Evolutionary conservation across 2,329 filamentous ascomycete species (phyloP).

Genomic region (Albophoma yamanashiensis): DNA sequence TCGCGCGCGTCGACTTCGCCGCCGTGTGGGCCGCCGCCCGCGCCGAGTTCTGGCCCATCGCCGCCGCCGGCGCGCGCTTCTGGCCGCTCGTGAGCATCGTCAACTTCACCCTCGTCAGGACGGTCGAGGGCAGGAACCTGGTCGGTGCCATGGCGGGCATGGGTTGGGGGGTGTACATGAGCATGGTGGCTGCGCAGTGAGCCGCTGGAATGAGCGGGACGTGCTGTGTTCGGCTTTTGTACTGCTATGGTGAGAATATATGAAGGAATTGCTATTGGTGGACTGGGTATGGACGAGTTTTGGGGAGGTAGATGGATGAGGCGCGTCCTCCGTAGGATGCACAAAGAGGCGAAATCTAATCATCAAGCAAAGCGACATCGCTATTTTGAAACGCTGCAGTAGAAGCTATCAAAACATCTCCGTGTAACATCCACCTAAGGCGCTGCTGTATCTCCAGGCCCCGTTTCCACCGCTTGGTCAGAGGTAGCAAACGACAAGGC

Average conservation of each 20-base stretch:
- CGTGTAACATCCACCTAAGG: not conserved
- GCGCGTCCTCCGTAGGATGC: not conserved
- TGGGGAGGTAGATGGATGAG: not conserved
- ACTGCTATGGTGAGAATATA: not conserved
- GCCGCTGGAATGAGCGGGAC: not conserved
- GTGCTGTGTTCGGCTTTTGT: not conserved
- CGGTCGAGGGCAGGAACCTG: slow-evolving; percentile 59
- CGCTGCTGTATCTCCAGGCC: not conserved
- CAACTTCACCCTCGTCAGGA: slow-evolving; percentile 59
- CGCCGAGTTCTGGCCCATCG: slow-evolving; percentile 52
- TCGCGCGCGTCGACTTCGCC: slow-evolving; percentile 31
- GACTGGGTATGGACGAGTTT: not conserved
- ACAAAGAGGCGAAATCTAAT: not conserved
- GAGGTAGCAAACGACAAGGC: not conserved
- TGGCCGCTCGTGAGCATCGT: slow-evolving; percentile 62
- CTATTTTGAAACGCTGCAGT: not conserved
- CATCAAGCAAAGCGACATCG: not conserved
- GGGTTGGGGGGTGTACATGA: slow-evolving; percentile 66
- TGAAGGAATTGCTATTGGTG: not conserved
- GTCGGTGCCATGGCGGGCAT: slow-evolving; percentile 64
- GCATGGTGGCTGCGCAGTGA: slow-evolving; percentile 39
- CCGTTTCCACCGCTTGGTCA: not conserved
- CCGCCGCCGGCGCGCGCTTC: slow-evolving; percentile 56
- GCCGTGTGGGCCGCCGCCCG: slow-evolving; percentile 30
- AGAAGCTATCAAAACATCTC: not conserved